These are phyloP conservation scores for Dentipellis fragilis DNA, from an alignment of 768 basidiomycete genomes.

Conservation along the genomic window DNA sequence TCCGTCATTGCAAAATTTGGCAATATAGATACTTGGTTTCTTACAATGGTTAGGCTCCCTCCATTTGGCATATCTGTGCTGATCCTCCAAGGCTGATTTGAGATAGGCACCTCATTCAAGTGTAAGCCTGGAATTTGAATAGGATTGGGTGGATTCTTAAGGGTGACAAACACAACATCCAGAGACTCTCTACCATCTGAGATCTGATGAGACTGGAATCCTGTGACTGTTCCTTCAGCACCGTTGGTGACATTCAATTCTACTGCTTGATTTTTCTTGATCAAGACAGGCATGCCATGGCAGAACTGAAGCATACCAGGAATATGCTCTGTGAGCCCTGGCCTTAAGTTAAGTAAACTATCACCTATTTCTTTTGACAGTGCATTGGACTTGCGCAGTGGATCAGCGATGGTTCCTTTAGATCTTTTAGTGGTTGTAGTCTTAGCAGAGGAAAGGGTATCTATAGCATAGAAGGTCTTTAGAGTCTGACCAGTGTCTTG, in stretches of 20 bases:
- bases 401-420: not conserved
- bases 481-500: no score
- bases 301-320: conserved; percentile 14
- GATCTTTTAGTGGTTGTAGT: not conserved
- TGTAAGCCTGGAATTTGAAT: conserved; percentile 10
- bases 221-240: no score
- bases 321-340: conserved; percentile 12
- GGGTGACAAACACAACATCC: no score
- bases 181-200: no score
- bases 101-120: conserved; percentile 14
- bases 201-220: no score
- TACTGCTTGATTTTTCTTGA: conserved; percentile 16
- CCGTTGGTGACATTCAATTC: conserved; percentile 17
- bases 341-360: conserved; percentile 9
- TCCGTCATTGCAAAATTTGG: conserved; percentile 19
- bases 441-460: not conserved
- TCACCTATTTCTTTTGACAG: conserved; percentile 15
- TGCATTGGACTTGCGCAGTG: not conserved
- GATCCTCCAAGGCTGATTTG: not conserved
- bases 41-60: not conserved
- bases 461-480: conserved; percentile 22
- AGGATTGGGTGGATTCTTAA: conserved; percentile 3
- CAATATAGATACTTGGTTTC: conserved; percentile 11
- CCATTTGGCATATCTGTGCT: conserved; percentile 6
- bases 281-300: conserved; percentile 15